These are phyloP conservation scores for Penicillium taxi DNA, from an alignment of 495 filamentous ascomycete genomes.

Conservation along the genomic window DNA sequence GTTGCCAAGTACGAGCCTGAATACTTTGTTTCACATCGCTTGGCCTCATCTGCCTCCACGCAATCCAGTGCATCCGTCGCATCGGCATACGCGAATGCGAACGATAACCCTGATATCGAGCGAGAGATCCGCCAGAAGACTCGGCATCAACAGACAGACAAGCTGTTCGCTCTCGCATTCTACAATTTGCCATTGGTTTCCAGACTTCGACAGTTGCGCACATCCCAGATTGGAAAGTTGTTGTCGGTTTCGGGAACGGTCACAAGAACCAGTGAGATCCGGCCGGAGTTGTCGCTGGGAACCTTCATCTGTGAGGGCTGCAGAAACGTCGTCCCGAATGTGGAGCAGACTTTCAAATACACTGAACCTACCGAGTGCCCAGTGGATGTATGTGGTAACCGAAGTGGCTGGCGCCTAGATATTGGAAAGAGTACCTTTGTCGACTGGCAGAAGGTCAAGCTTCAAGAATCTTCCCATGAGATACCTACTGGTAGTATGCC, in stretches of 20 bases:
- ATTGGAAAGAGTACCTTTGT: slow-evolving; percentile 97
- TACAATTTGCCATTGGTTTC: slow-evolving; percentile 96
- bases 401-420: slow-evolving; percentile 83
- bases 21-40: slow-evolving; percentile 85
- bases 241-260: slow-evolving; percentile 94
- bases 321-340: slow-evolving; percentile 68
- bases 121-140: slow-evolving; percentile 49
- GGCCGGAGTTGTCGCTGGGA: slow-evolving; percentile 83
- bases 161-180: slow-evolving; percentile 88
- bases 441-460: slow-evolving; percentile 96
- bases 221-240: slow-evolving; percentile 83
- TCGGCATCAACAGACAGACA: slow-evolving; percentile 92
- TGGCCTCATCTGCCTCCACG: slow-evolving; percentile 54
- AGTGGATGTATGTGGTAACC: slow-evolving; percentile 83
- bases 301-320: slow-evolving; percentile 91
- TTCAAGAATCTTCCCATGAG: slow-evolving; percentile 96
- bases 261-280: slow-evolving; percentile 91
- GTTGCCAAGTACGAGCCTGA: slow-evolving; percentile 90
- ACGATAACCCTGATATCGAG: slow-evolving; percentile 42
- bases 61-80: slow-evolving; percentile 60
- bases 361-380: slow-evolving; percentile 95
- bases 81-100: slow-evolving; percentile 58
- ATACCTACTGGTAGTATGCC: slow-evolving; percentile 99
- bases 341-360: slow-evolving; percentile 97
- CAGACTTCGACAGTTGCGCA: slow-evolving; percentile 79